phyloP scores from a whole-genome alignment of 345 rosid species.

The Barbarea vulgaris region DNA sequence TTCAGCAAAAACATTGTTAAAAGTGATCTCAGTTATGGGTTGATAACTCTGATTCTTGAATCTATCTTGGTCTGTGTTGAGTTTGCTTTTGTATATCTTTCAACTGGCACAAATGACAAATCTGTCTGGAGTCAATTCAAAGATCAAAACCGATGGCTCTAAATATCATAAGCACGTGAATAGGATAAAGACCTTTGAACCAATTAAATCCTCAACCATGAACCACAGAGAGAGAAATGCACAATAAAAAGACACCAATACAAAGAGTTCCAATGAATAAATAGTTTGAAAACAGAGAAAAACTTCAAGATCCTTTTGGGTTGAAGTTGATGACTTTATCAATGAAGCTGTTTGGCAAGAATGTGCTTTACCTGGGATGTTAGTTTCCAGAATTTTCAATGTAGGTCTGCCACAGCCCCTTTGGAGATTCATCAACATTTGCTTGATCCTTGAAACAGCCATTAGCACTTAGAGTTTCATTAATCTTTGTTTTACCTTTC shows the following conservation, averaged over 20 bases:
- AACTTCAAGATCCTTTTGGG: too few relatives aligned
- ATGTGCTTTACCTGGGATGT: background rate
- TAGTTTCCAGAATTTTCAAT: background rate
- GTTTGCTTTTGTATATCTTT: too few relatives aligned
- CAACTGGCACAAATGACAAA: too few relatives aligned
- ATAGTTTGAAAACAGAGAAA: background rate
- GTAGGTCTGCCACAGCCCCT: background rate
- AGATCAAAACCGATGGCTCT: too few relatives aligned
- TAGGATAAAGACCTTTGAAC: too few relatives aligned
- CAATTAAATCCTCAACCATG: too few relatives aligned
- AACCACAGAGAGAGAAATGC: background rate
- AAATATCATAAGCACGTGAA: too few relatives aligned
- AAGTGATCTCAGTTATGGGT: background rate
- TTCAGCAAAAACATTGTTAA: background rate
- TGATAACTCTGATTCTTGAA: background rate
- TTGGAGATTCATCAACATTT: constrained; percentile 2
- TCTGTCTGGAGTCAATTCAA: too few relatives aligned
- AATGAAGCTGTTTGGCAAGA: background rate
- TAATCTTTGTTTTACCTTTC: background rate
- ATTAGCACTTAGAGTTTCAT: background rate
- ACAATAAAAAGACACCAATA: background rate
- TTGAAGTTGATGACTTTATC: too few relatives aligned
- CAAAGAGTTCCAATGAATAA: background rate
- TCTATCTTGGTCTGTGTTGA: background rate
- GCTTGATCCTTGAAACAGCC: constrained; percentile 17